phyloP scores from a whole-genome alignment of 83 land plant species.

The Isoetes engelmannii region DNA sequence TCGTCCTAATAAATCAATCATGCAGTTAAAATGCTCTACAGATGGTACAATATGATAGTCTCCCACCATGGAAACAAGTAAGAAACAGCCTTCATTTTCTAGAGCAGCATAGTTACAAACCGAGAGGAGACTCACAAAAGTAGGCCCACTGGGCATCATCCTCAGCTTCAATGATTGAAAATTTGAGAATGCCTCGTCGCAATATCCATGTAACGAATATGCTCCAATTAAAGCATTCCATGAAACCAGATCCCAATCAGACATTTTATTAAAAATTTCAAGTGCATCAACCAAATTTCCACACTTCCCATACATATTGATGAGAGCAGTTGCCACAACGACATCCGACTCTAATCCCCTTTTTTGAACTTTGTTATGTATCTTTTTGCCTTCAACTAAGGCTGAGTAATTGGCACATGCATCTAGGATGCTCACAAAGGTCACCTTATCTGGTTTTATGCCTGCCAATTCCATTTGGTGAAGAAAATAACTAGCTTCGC shows the following conservation, averaged over 20 bases:
- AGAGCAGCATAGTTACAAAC: constrained; percentile 41
- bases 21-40: no score
- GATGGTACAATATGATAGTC: no score
- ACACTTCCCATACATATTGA: constrained; percentile 62
- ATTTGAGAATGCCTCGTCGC: constrained; percentile 33
- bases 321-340: constrained; percentile 53
- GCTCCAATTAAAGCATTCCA: constrained; percentile 70
- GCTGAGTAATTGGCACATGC: constrained; percentile 39
- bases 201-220: constrained; percentile 39
- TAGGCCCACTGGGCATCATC: constrained; percentile 35
- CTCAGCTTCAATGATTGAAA: constrained; percentile 30
- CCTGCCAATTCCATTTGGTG: no score
- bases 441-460: no score
- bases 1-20: no score
- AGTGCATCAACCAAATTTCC: constrained; percentile 36
- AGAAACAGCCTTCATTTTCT: constrained; percentile 9
- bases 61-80: no score
- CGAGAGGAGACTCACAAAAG: constrained; percentile 43
- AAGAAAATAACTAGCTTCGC: no score
- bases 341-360: constrained; percentile 43
- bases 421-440: constrained; percentile 23
- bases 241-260: constrained; percentile 41
- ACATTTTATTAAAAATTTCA: constrained; percentile 36
- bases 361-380: constrained; percentile 42
- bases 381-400: constrained; percentile 32